Percentiles rank a stretch among this genome's conserved stretches.
Conservation (phyloP, 2,329 filamentous ascomycete species). For the Ophiostoma fasciatum region DNA sequence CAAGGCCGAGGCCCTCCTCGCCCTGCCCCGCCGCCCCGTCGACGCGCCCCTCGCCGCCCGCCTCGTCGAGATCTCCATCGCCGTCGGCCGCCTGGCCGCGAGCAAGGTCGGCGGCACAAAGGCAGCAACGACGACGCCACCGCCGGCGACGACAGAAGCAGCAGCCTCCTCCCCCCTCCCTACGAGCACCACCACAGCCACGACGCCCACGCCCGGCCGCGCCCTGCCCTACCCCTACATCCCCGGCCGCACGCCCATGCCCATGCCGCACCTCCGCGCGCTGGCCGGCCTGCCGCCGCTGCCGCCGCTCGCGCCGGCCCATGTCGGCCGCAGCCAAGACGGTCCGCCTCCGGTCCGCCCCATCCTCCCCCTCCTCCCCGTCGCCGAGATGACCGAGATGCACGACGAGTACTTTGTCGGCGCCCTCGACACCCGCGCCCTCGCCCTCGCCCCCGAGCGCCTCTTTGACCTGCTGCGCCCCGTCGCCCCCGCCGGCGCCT, state of each 20-base stretch:
- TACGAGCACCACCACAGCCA: too few relatives aligned
- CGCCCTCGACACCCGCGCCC: neutral
- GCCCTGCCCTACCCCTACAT: too few relatives aligned
- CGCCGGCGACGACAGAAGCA: too few relatives aligned
- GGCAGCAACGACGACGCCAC: neutral
- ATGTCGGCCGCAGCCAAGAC: neutral
- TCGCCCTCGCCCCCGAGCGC: neutral
- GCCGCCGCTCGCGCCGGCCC: too few relatives aligned
- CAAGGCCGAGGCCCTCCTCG: slow-evolving; percentile 4
- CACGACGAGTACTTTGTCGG: slow-evolving; percentile 8
- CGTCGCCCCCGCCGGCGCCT: slow-evolving; percentile 7
- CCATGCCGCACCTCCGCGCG: too few relatives aligned
- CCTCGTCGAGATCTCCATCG: slow-evolving; percentile 7
- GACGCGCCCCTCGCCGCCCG: slow-evolving; percentile 5
- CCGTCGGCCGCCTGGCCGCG: neutral
- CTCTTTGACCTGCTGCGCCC: slow-evolving; percentile 8
- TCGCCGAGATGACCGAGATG: slow-evolving; percentile 1
- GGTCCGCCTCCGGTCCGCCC: too few relatives aligned
- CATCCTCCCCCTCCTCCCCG: neutral
- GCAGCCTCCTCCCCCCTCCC: too few relatives aligned
- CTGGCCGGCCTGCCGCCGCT: too few relatives aligned
- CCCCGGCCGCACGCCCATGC: too few relatives aligned
- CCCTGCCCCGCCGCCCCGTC: neutral
- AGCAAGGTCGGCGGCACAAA: neutral
- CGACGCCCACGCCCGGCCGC: too few relatives aligned